Evolutionary conservation across 108 stramenopile species (phyloP).

Genomic region (Cafeteria roenbergensis): DNA sequence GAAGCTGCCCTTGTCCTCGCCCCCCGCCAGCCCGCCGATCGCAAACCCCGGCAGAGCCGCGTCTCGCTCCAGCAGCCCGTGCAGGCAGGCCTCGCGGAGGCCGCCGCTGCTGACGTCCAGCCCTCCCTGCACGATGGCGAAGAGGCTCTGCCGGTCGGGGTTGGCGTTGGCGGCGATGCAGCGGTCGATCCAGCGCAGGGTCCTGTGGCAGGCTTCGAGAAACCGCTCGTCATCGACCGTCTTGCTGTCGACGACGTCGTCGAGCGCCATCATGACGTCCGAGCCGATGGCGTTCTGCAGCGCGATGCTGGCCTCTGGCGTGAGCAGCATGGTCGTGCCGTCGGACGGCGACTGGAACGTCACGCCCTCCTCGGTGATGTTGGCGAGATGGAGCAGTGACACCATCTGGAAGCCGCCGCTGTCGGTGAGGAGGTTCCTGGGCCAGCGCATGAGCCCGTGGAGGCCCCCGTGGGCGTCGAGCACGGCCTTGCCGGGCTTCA

Average conservation of each 20-base stretch:
- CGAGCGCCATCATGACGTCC: slow-evolving; percentile 92
- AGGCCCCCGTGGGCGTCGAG: slow-evolving; percentile 58
- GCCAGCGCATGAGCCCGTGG: slow-evolving; percentile 76
- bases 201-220: slow-evolving; percentile 66
- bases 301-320: slow-evolving; percentile 80
- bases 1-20: slow-evolving; percentile 85
- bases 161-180: slow-evolving; percentile 65
- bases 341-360: slow-evolving; percentile 70
- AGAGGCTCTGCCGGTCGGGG: slow-evolving; percentile 60
- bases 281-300: slow-evolving; percentile 85
- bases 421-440: slow-evolving; percentile 67
- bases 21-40: slow-evolving; percentile 88
- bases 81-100: slow-evolving; percentile 72
- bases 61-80: slow-evolving; percentile 67
- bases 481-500: slow-evolving; percentile 65
- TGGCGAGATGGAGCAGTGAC: slow-evolving; percentile 67
- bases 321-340: slow-evolving; percentile 58
- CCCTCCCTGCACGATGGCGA: slow-evolving; percentile 92
- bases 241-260: slow-evolving; percentile 78
- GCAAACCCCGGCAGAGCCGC: slow-evolving; percentile 75
- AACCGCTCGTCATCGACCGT: slow-evolving; percentile 57
- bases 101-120: slow-evolving; percentile 72
- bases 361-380: slow-evolving; percentile 88
- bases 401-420: slow-evolving; percentile 98
- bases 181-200: slow-evolving; percentile 86